phyloP scores from a whole-genome alignment of 768 basidiomycete genomes.

The Collybiopsis confluens region DNA sequence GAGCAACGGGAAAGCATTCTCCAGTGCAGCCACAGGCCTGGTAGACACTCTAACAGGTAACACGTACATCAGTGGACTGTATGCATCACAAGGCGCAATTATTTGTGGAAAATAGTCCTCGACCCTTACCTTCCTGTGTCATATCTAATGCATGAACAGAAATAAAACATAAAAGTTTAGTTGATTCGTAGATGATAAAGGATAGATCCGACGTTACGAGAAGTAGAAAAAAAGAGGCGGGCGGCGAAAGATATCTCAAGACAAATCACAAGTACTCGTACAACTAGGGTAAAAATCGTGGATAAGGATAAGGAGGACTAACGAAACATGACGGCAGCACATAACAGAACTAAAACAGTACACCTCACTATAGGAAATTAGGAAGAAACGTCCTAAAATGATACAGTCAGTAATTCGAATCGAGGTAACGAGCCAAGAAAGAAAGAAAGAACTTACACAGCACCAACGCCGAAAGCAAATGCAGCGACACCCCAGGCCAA shows the following conservation, averaged over 20 bases:
- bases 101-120: conserved; percentile 40
- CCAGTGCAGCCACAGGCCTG: conserved; percentile 48
- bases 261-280: conserved; percentile 1
- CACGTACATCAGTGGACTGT: conserved; percentile 56
- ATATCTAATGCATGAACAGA: no score
- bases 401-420: neutral
- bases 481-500: conserved; percentile 81
- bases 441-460: conserved; percentile 55
- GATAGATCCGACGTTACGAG: neutral
- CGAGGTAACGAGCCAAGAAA: no score
- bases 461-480: conserved; percentile 79
- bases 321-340: conserved; percentile 15
- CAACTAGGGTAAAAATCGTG: neutral
- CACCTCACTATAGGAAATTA: conserved; percentile 46
- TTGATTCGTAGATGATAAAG: no score
- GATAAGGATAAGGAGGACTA: conserved; percentile 3
- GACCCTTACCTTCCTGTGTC: no score
- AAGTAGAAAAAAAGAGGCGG: neutral
- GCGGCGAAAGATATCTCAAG: neutral
- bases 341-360: neutral
- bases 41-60: conserved; percentile 43
- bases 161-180: no score
- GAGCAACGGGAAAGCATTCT: conserved; percentile 63
- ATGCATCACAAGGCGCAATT: conserved; percentile 49
- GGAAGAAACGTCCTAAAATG: conserved; percentile 50